These are phyloP conservation scores for Chrysanthemum lavandulifolium DNA, from an alignment of 129 eudicot genomes.

Conservation along the genomic window DNA sequence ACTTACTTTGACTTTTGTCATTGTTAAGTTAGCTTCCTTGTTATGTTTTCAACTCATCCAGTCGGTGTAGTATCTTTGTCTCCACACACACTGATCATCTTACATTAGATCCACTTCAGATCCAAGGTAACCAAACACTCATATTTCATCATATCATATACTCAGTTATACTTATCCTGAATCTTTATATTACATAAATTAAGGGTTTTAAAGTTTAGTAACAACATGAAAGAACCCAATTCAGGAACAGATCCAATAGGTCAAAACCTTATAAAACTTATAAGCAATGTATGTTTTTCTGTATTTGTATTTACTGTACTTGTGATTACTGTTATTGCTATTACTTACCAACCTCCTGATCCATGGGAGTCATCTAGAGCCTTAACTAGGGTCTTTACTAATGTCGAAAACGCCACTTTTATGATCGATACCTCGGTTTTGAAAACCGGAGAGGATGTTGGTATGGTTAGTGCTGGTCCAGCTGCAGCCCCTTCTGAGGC, in stretches of 20 bases:
- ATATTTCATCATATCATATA: slow-evolving; percentile 8
- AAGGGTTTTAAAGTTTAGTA: slow-evolving; percentile 22
- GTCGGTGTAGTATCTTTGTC: slow-evolving; percentile 30
- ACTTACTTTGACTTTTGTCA: no score
- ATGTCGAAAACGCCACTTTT: slow-evolving; percentile 83
- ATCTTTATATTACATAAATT: not conserved
- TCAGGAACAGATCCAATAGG: slow-evolving; percentile 85
- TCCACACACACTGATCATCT: not conserved
- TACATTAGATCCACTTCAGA: slow-evolving; percentile 32
- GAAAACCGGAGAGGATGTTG: slow-evolving; percentile 79
- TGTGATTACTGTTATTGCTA: slow-evolving; percentile 81
- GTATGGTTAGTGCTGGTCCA: slow-evolving; percentile 33
- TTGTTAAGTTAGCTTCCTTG: slow-evolving; percentile 7
- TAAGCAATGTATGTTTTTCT: slow-evolving; percentile 97
- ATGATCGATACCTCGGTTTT: slow-evolving; percentile 70
- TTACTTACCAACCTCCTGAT: slow-evolving; percentile 98
- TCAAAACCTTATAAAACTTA: slow-evolving; percentile 75
- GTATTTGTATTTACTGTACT: slow-evolving; percentile 86
- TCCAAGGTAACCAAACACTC: slow-evolving; percentile 18
- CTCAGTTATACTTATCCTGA: slow-evolving; percentile 1
- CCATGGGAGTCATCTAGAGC: slow-evolving; percentile 98
- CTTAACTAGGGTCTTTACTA: slow-evolving; percentile 73
- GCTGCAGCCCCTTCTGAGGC: slow-evolving; percentile 39
- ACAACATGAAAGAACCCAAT: slow-evolving; percentile 65
- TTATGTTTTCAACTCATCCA: slow-evolving; percentile 19